Base-by-base conservation (phyloP, 257 asterid species). In the Cruciata laevipes region DNA sequence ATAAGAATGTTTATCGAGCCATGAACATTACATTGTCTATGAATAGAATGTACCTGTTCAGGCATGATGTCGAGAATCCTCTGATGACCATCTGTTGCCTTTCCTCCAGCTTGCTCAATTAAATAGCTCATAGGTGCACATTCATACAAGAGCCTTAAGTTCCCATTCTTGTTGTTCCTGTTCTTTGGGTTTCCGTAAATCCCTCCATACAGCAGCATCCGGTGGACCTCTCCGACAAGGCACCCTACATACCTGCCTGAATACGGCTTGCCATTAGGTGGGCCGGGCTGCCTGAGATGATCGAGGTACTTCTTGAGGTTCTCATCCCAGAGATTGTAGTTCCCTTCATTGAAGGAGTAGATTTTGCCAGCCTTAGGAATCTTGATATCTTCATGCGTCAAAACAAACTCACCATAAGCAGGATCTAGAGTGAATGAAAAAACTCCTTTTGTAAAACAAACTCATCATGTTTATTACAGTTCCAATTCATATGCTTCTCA, bases 101-200 rank as follows among this genome's bases (percentile, higher is more conserved):
- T 90, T 1, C 97, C 95, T 61, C 95, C 95, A 27, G 97, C 94
- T 70, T 84, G 97, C 70, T 87, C 95, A 4, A 90, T 71, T 73
- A 87, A 74, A 68, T 84, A 87, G 76, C 95, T 87, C 97, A 87
- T 88, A 0, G 94, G 97, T 17, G 95, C 97, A 74, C 97, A 91
- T 74, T 91, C 95, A 66, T 88, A 91, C 87, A 88, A 72, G 58
- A 88, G 82, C 75, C 97, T 80, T 52, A 86, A 69, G 66, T 91
- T 91, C 63, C 95, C 96, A 16, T 53, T 89, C 82, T 77, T 85
- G 79, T 75, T 79, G 60, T 86, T 86, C 69, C 65, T 83, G 76
- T 91, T 83, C 71, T 84, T 71, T 0, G 97, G 97, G 63, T 88
- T 83, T 11, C 97, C 97, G 72, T 88, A 86, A 20, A 91, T 77